phyloP scores from a whole-genome alignment of 2,329 filamentous ascomycete species.

The Diaporthe australafricana region DNA sequence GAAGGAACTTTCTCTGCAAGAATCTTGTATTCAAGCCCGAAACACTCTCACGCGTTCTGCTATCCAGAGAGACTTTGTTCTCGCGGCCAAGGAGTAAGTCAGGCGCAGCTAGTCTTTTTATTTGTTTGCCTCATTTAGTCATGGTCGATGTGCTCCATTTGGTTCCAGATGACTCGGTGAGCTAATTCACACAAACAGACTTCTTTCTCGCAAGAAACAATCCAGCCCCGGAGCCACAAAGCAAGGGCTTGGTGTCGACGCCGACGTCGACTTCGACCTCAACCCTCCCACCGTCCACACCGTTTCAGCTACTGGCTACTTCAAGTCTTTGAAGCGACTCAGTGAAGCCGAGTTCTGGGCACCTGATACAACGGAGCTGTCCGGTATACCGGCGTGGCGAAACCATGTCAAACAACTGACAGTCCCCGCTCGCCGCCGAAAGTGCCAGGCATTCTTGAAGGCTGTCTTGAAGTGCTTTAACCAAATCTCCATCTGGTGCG shows the following conservation, averaged over 20 bases:
- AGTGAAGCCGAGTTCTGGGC: not conserved
- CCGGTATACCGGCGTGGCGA: slow-evolving; percentile 10
- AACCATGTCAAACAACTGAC: slow-evolving; percentile 3
- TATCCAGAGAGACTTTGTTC: not conserved
- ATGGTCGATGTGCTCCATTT: not conserved
- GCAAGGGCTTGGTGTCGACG: not conserved
- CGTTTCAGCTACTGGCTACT: not conserved
- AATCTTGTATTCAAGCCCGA: not conserved
- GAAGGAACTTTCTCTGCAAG: not conserved
- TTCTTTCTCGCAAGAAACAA: not conserved
- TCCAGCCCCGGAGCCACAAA: not conserved
- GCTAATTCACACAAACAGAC: not conserved
- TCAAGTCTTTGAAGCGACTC: not conserved
- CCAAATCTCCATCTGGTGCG: not conserved
- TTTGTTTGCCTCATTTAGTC: not conserved
- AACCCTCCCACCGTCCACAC: not conserved
- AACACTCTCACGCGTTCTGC: not conserved
- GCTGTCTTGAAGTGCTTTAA: not conserved
- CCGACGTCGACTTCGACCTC: not conserved
- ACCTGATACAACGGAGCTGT: not conserved
- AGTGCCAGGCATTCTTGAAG: not conserved
- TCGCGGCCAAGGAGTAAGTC: not conserved
- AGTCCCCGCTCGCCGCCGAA: not conserved
- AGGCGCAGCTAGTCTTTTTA: too few species aligned
- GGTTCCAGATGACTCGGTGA: not conserved